Evolutionary conservation across 129 eudicot species (phyloP), one percentile per base, ranked within the genome.

Genomic region (Heracleum sosnowskyi): DNA sequence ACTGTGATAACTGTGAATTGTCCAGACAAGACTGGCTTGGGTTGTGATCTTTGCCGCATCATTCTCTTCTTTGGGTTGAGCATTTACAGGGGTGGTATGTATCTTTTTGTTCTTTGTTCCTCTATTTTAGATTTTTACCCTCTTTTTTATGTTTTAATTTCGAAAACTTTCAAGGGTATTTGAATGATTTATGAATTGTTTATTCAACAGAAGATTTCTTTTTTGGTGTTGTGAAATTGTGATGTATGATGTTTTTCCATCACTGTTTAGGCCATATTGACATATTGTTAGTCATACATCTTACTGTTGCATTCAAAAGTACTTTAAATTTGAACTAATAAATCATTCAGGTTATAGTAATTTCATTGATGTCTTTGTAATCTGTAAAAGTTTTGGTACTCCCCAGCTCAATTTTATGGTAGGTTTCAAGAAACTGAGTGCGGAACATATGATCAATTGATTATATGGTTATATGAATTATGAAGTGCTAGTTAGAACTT

Each of bases 31-130:
- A 87, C 93, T 78, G 99, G 99, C 18, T 83, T 95, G 75, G 99
- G 97, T 0, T 95, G 94, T 83, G 99, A 95, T 88, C 94, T 95
- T 80, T 95, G 97, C 87, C 91, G 97, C 62, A 88, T 92, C 81
- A 86, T 95, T 10, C 92, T 91, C 79, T 90, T 86, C 85, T 95
- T 92, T 83, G 96, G 96, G 13, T 84, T 95, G 69, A 83, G 82
- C 87, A 88, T 91, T 90, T 88, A 86, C 79, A 87, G 94, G 77
- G 97, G 87, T 73, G 98, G 97, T 95, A 83, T 75, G 82, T 72
- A 0, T 39, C n/a, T n/a, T 49, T 69, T 35, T n/a, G 0, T 33
- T 64, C 47, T 41, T 24, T 12, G 4, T 2, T 22, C 12, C 33
- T 3, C 1, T 8, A 10, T 15, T 44, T 44, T 11, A 11, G 47